Base-by-base conservation (phyloP, 768 basidiomycete species). In the Tylopilus sp. region DNA sequence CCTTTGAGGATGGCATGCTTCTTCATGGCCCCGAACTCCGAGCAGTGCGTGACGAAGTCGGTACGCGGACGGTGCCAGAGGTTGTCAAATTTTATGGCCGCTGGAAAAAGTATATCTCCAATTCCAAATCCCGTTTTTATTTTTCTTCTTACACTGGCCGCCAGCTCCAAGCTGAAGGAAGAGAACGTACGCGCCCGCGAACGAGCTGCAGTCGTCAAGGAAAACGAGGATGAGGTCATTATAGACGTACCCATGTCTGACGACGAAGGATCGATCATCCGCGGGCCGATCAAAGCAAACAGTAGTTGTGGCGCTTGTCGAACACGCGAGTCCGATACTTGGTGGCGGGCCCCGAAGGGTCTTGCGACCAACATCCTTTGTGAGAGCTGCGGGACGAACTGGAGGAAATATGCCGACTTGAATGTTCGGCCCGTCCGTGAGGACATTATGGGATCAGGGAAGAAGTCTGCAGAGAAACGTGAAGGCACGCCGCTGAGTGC, bases 261-360 rank as follows among this genome's bases (percentile, higher is more conserved):
- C 53, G 88, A 91, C 50, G 92, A 94, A 64, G 82, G 82, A 12
- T 94, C 92, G 2, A 76, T 91, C 56, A 77, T 87, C 49, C 77
- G 74, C 19, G 78, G 79, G 52, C 77, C 77, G 30, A 76, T 77
- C 38, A 84, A 76, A 63, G 72, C 76, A 33, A 80, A 74, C 60
- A 67, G 75, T 26, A 81, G 76, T 55, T 97, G 93, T 63, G 92
- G 89, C 31, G 89, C 90, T 4, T 97, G 93, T 68, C 78, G 87
- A 45, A 89, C 88, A 8, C 84, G 85, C 50, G 89, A 92, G 54
- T 88, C 88, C 7, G 77, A 77, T 33, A 73, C 71, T 3, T 97
- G 93, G 93, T 97, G 92, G 92, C 90, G 89, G 67, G 92, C 92
- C 14, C 94, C 93, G 3, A 90, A 90, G 65, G 89, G 87, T 21